Evolutionary conservation across 2,329 filamentous ascomycete genomes (phyloP), one percentile per base, ranked within the genome.

Genomic region (Cladosporium phlei): DNA sequence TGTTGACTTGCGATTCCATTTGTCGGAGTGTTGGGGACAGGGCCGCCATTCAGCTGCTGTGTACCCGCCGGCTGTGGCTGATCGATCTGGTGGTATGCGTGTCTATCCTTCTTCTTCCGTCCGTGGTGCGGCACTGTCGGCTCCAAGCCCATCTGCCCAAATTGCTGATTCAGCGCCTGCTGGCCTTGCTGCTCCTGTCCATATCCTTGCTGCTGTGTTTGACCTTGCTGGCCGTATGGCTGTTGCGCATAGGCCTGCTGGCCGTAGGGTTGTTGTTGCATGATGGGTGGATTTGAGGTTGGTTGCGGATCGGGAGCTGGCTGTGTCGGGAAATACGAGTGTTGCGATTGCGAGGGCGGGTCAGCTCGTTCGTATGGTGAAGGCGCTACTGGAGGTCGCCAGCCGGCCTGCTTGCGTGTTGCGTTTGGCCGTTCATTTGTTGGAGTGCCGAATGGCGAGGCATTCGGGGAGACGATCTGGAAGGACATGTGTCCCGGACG

Each of bases 51-150:
- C 81, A 5, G 83, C 80, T 46, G 49, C 47, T 40, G 38, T 9
- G 29, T 22, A 25, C 80, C 81, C 39, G 82, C 80, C 4, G n/a
- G n/a, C n/a, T 75, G 75, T 10, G 83, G 76, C 17, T 86, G 80
- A 54, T 91, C 88, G 44, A 97, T 80, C 29, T 81, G 84, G 66
- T 97, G 91, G 67, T 95, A 86, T 53, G 90, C 91, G 69, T 97
- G 91, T 50, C 88, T 81, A 65, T 96, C 86, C 77, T 95, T 96
- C 80, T 95, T 97, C 67, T 75, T 85, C 40, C 71, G 67, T 28
- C 80, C 71, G 54, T 66, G 32, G 16, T 66, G 66, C 50, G 57
- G 65, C 28, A 81, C 70, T 54, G 65, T 69, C 51, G 61, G 76
- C 48, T 69, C 80, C 55, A 95, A 71, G 30, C 76, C 82, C 77